Percentiles rank a stretch among this genome's conserved stretches.
These are phyloP conservation scores for Xerocomus brunneocitrinus DNA, from an alignment of 768 basidiomycete species.

Conservation along the genomic window DNA sequence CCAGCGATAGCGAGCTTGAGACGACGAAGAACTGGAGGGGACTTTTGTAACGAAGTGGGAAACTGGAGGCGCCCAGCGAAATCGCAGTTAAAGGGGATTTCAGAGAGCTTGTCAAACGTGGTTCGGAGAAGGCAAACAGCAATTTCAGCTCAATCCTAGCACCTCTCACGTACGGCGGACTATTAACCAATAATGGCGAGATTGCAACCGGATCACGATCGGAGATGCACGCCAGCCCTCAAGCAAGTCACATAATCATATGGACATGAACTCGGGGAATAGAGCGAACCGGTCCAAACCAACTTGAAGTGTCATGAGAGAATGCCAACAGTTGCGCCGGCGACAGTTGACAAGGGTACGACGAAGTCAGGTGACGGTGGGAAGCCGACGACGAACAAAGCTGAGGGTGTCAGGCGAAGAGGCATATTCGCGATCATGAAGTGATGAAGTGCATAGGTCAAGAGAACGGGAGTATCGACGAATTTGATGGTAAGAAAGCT, in stretches of 20 bases:
- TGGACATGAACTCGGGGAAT: slow-evolving; percentile 7
- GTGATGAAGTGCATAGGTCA: background rate
- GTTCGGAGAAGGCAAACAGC: background rate
- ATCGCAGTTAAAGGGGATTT: background rate
- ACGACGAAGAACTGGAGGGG: background rate
- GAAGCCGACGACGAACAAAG: background rate
- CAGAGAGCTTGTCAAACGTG: background rate
- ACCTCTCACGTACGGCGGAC: background rate
- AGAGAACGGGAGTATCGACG: background rate
- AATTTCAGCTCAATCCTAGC: background rate
- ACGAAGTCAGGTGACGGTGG: slow-evolving; percentile 7
- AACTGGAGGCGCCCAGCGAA: background rate
- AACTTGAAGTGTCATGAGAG: background rate
- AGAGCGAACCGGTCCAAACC: slow-evolving; percentile 4
- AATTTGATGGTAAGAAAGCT: slow-evolving; percentile 5
- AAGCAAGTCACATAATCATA: background rate
- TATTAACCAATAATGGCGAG: background rate
- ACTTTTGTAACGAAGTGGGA: background rate
- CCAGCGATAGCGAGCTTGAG: background rate
- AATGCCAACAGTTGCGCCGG: background rate
- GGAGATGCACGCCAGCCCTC: background rate
- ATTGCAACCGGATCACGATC: background rate
- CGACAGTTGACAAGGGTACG: background rate
- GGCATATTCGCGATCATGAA: background rate
- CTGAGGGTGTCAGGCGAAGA: background rate